phyloP scores from a whole-genome alignment of 2,329 filamentous ascomycete species.

The Venturiaceae sp. region DNA sequence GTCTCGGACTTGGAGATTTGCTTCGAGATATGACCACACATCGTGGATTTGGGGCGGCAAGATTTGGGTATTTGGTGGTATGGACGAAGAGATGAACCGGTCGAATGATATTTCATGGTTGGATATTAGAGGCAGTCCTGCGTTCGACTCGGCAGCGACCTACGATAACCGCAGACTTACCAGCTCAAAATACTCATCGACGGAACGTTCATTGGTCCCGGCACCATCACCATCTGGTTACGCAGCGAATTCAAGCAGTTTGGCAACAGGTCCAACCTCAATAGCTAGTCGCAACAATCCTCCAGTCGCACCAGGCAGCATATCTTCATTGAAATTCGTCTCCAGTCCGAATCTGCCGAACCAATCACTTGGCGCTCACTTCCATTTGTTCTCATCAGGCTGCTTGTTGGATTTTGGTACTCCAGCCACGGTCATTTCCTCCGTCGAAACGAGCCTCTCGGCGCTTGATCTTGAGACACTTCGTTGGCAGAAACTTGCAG shows the following conservation, averaged over 20 bases:
- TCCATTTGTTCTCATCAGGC: slow-evolving; percentile 88
- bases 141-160: slow-evolving; percentile 39
- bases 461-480: slow-evolving; percentile 78
- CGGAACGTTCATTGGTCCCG: slow-evolving; percentile 13
- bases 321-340: slow-evolving; percentile 83
- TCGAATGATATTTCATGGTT: slow-evolving; percentile 96
- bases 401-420: slow-evolving; percentile 91
- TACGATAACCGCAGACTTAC: neutral
- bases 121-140: slow-evolving; percentile 82
- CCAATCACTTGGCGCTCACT: slow-evolving; percentile 86
- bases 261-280: slow-evolving; percentile 42
- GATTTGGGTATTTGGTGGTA: slow-evolving; percentile 92
- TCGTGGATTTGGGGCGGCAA: slow-evolving; percentile 88
- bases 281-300: slow-evolving; percentile 35
- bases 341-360: slow-evolving; percentile 78
- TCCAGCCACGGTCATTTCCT: slow-evolving; percentile 75
- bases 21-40: slow-evolving; percentile 88
- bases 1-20: slow-evolving; percentile 94
- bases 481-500: slow-evolving; percentile 90
- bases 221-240: slow-evolving; percentile 41
- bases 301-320: slow-evolving; percentile 66
- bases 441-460: slow-evolving; percentile 82
- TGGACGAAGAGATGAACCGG: slow-evolving; percentile 95
- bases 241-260: slow-evolving; percentile 60
- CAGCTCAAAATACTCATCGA: neutral